These are phyloP conservation scores for Magnusiomyces paraingens DNA, from an alignment of 1,139 yeast genomes.

Conservation along the genomic window DNA sequence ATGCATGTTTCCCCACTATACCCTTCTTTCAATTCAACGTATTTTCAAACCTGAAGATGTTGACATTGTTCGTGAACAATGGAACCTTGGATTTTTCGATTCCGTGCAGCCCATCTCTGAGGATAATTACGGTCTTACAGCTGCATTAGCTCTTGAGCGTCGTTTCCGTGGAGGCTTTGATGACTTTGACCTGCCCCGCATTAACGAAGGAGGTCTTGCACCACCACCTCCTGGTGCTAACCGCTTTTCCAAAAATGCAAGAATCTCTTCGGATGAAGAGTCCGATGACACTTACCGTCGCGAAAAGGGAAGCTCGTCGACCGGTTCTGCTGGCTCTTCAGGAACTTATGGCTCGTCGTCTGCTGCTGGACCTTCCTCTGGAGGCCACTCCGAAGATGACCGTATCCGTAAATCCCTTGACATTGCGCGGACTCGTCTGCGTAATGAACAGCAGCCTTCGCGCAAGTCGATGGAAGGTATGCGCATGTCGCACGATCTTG, in stretches of 20 bases:
- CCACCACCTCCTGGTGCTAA: slow-evolving; percentile 3
- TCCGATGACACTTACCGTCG: too few species aligned
- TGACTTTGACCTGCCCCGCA: background rate
- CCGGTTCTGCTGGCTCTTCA: background rate
- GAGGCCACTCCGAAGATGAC: slow-evolving; percentile 7
- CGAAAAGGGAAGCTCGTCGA: background rate
- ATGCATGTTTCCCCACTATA: slow-evolving; percentile 73
- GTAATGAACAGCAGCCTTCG: slow-evolving; percentile 27
- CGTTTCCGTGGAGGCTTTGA: background rate
- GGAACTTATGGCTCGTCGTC: background rate
- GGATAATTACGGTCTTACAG: slow-evolving; percentile 16
- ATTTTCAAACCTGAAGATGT: slow-evolving; percentile 67
- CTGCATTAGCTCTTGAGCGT: slow-evolving; percentile 11
- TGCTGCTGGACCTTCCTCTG: background rate
- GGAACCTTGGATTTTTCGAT: slow-evolving; percentile 22
- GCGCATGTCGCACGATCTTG: slow-evolving; percentile 27
- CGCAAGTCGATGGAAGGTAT: slow-evolving; percentile 24
- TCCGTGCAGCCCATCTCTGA: slow-evolving; percentile 13
- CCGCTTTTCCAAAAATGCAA: background rate
- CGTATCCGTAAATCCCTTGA: slow-evolving; percentile 16
- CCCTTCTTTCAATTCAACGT: slow-evolving; percentile 55
- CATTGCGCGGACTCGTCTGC: slow-evolving; percentile 19
- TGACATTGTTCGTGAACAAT: slow-evolving; percentile 75
- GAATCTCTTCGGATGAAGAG: background rate
- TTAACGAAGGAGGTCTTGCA: slow-evolving; percentile 6